Base-by-base conservation (phyloP, 495 filamentous ascomycete genomes). In the Penicillium salamii region DNA sequence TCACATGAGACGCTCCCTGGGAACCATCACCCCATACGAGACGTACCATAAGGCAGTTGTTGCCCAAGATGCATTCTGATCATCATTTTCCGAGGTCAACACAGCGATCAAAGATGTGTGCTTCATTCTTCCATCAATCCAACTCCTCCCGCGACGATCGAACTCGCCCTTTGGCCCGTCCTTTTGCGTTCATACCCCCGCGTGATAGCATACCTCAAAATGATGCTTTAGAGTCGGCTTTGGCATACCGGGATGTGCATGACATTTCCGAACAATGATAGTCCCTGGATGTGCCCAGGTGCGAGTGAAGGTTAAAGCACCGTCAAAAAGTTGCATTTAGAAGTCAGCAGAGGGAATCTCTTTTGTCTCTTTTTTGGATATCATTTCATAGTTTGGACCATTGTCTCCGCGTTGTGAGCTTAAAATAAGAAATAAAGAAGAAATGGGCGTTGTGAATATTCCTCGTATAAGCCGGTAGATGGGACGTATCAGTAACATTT, bases 1-100 rank as follows among this genome's bases (percentile, higher is more conserved):
- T 8, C 89, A 95, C 64, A 89, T 90, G 80, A 82, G 80, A 63
- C 83, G 91, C 36, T 89, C 93, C 1, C 76, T 98, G 14, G 91
- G 89, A 52, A 82, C 88, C 12, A 79, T 91, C 48, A 93, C 90
- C 3, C 82, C 86, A 3, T 97, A 85, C 53, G 87, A 92, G 33
- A 85, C 82, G 2, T 96, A 69, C 52, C 61, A 55, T 47, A 70
- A 72, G 52, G 72, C 72, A 7, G 40, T 76, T 26, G 53, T 53
- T 29, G 52, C 61, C 7, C 66, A 72, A 42, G 56, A 63, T 43
- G 50, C 50, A n/a, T 61, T 32, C 19, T 62, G 23, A 56, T 48
- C n/a, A n/a, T n/a, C n/a, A n/a, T n/a, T n/a, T n/a, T n/a, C n/a
- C n/a, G n/a, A n/a, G n/a, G n/a, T n/a, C n/a, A n/a, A n/a, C n/a